Percentiles rank a stretch among this genome's conserved stretches.
Conservation (phyloP, 192 early-diverging fungal species). For the Coemansia sp. region DNA sequence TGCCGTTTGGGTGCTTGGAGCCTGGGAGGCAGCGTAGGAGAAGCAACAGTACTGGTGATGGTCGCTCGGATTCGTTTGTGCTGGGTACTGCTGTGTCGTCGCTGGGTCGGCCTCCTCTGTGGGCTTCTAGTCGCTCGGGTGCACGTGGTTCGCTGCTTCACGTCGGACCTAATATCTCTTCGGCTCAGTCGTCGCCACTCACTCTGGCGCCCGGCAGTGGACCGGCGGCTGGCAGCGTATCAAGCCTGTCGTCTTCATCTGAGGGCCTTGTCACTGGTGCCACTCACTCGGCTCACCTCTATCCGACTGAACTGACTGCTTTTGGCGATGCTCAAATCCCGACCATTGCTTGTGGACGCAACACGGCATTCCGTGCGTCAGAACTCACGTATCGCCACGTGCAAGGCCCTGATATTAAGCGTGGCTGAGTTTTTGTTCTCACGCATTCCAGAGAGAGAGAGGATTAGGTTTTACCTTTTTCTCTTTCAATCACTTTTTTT, state of each 20-base stretch:
- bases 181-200: constrained; percentile 47
- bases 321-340: constrained; percentile 42
- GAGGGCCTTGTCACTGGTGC: constrained; percentile 4
- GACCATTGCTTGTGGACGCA: constrained; percentile 21
- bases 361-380: constrained; percentile 19
- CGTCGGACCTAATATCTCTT: constrained; percentile 42
- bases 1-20: not conserved
- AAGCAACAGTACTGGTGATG: not conserved
- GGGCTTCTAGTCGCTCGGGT: too few species aligned
- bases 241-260: constrained; percentile 20
- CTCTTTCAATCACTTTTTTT: not conserved
- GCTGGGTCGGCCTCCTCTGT: not conserved
- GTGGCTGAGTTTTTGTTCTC: too few species aligned
- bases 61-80: not conserved
- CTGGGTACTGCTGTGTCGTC: not conserved
- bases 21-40: not conserved
- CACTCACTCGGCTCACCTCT: constrained; percentile 2
- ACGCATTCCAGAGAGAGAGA: not conserved
- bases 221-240: constrained; percentile 15
- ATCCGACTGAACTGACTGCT: constrained; percentile 5
- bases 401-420: constrained; percentile 13
- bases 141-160: constrained; percentile 3
- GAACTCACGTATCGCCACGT: not conserved
- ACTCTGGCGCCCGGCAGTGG: not conserved
- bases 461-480: constrained; percentile 3